A percentile compares a stretch with the other conserved stretches of the same genome.
Evolutionary conservation across 768 basidiomycete species (phyloP).

Genomic region (Suillus americanus): DNA sequence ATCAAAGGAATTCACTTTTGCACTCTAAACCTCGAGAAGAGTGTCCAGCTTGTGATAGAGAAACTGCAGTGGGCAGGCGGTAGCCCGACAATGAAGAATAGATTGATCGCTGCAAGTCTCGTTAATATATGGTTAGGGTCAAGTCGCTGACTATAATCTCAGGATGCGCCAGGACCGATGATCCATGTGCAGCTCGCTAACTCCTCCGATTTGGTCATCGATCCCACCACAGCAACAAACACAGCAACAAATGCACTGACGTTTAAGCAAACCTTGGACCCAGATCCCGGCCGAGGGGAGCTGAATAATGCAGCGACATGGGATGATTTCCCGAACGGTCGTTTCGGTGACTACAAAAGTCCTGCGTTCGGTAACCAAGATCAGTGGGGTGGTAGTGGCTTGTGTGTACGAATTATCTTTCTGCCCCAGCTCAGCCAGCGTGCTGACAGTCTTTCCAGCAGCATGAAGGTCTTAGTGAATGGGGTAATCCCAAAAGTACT

Average conservation of each 20-base stretch:
- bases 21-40: conserved; percentile 96
- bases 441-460: conserved; percentile 41
- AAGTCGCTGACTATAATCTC: conserved; percentile 10
- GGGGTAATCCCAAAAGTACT: conserved; percentile 64
- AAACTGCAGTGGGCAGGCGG: conserved; percentile 68
- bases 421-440: not conserved
- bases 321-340: conserved; percentile 98
- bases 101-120: conserved; percentile 59
- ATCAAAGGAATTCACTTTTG: conserved; percentile 88
- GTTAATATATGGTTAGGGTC: conserved; percentile 6
- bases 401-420: conserved; percentile 44
- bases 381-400: conserved; percentile 70
- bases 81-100: conserved; percentile 49
- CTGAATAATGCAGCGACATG: conserved; percentile 76
- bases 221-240: conserved; percentile 63
- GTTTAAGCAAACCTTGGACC: conserved; percentile 45
- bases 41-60: conserved; percentile 84
- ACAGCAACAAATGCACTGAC: conserved; percentile 59
- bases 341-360: conserved; percentile 96
- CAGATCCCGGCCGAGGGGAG: conserved; percentile 69
- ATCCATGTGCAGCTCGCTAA: conserved; percentile 25
- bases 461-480: conserved; percentile 60
- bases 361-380: conserved; percentile 88
- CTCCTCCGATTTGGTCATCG: conserved; percentile 49
- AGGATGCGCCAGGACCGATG: conserved; percentile 42